Conservation (phyloP, 1,139 yeast species). For the Suhomyces bokatorum region DNA sequence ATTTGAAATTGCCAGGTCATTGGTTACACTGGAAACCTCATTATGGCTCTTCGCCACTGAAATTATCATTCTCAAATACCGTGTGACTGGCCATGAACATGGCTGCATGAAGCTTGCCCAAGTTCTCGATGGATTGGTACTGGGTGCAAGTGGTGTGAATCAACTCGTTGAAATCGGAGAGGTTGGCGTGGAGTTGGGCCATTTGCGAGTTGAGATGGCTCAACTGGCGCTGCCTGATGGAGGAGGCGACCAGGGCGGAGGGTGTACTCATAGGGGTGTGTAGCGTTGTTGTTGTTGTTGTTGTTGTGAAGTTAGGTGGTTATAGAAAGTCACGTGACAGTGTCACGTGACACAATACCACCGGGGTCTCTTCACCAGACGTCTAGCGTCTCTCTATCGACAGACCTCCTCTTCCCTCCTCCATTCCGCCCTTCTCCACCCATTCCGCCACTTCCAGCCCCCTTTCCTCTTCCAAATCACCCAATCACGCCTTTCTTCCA, state of each 20-base stretch:
- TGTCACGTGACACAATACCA: background rate
- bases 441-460: background rate
- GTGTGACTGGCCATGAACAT: constrained; percentile 64
- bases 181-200: constrained; percentile 60
- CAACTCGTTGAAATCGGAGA: constrained; percentile 56
- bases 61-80: constrained; percentile 55
- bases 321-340: background rate
- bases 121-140: constrained; percentile 53
- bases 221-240: constrained; percentile 51
- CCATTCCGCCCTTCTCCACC: background rate
- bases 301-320: background rate
- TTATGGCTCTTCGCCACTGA: constrained; percentile 11
- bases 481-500: background rate
- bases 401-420: background rate
- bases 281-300: background rate
- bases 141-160: constrained; percentile 56
- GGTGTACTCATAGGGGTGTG: constrained; percentile 5
- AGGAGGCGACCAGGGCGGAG: constrained; percentile 11
- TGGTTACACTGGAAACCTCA: no score
- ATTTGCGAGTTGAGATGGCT: constrained; percentile 63
- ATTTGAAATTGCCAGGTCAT: no score
- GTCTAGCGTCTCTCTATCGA: no score
- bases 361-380: background rate
- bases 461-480: background rate
- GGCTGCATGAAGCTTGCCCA: constrained; percentile 64